Conservation (phyloP, 2,329 filamentous ascomycete species). For the Beauveria bassiana region DNA sequence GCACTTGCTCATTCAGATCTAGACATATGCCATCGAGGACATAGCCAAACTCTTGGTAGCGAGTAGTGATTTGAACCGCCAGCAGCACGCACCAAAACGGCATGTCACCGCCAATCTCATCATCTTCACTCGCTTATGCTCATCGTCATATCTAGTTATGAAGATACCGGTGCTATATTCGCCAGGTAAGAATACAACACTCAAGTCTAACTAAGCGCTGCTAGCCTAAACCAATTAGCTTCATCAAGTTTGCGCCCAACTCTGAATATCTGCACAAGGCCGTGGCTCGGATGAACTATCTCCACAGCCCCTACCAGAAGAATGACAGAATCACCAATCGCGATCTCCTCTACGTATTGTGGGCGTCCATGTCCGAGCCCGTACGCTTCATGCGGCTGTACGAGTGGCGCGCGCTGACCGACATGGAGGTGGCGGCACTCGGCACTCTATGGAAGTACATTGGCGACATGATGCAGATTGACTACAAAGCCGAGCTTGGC, state of each 20-base stretch:
- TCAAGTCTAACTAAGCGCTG: not conserved
- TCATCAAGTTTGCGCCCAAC: slow-evolving; percentile 21
- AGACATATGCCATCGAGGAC: slow-evolving; percentile 34
- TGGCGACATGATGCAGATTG: slow-evolving; percentile 62
- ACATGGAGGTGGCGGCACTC: slow-evolving; percentile 60
- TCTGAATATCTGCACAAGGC: slow-evolving; percentile 26
- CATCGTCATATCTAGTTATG: slow-evolving; percentile 24
- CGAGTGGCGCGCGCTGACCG: slow-evolving; percentile 62
- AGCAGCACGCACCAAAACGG: slow-evolving; percentile 27
- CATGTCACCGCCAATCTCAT: slow-evolving; percentile 13
- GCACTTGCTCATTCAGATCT: not conserved
- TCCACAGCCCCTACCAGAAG: slow-evolving; percentile 30
- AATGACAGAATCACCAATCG: slow-evolving; percentile 28
- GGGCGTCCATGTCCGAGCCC: slow-evolving; percentile 59
- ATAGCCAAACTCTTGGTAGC: slow-evolving; percentile 29
- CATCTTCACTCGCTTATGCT: too few species aligned
- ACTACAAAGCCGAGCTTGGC: slow-evolving; percentile 33
- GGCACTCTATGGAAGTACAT: slow-evolving; percentile 64
- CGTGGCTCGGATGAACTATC: slow-evolving; percentile 32
- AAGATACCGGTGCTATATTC: slow-evolving; percentile 32
- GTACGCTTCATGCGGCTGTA: slow-evolving; percentile 53
- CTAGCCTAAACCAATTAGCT: slow-evolving; percentile 17
- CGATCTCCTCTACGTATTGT: slow-evolving; percentile 33
- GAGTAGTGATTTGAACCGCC: slow-evolving; percentile 28
- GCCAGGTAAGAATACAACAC: slow-evolving; percentile 21